These are phyloP conservation scores for Corinectria fuckeliana DNA, from an alignment of 2,329 filamentous ascomycete genomes.

Conservation along the genomic window DNA sequence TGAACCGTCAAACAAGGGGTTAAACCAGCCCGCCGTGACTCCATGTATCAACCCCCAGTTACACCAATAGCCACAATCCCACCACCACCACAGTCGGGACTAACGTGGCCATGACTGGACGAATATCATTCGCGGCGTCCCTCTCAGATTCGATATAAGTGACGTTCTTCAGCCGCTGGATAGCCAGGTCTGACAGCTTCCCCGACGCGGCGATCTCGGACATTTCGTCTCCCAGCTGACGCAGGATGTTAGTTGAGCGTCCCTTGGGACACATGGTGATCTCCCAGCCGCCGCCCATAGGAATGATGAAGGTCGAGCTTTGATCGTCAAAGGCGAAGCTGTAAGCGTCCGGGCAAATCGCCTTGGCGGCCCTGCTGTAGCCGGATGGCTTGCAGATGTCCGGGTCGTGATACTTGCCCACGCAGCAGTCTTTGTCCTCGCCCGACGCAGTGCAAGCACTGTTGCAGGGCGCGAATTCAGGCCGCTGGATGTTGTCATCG, in stretches of 20 bases:
- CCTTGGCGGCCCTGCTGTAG: constrained; percentile 75
- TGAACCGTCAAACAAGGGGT: constrained; percentile 19
- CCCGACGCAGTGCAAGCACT: constrained; percentile 77
- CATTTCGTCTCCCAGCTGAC: constrained; percentile 57
- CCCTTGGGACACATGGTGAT: constrained; percentile 77
- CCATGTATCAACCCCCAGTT: not conserved
- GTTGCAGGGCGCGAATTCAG: constrained; percentile 78
- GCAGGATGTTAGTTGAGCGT: constrained; percentile 64
- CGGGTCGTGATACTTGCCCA: constrained; percentile 69
- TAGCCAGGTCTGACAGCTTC: constrained; percentile 42
- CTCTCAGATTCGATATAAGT: constrained; percentile 45
- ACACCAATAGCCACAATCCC: constrained; percentile 27
- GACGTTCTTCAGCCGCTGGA: constrained; percentile 42
- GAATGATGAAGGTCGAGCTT: constrained; percentile 66
- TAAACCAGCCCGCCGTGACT: not conserved
- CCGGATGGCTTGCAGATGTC: constrained; percentile 68
- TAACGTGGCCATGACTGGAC: constrained; percentile 22
- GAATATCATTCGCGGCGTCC: constrained; percentile 31
- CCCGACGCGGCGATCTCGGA: constrained; percentile 53
- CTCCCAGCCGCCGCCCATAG: constrained; percentile 76
- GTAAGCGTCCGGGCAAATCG: constrained; percentile 83
- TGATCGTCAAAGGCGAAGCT: constrained; percentile 73
- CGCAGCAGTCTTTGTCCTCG: constrained; percentile 75
- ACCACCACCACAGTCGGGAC: constrained; percentile 16
- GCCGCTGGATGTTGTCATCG: constrained; percentile 73